Percentiles rank a stretch among this genome's conserved stretches.
Evolutionary conservation across 441 rosid species (phyloP).

Genomic region (Corymbia citriodora): DNA sequence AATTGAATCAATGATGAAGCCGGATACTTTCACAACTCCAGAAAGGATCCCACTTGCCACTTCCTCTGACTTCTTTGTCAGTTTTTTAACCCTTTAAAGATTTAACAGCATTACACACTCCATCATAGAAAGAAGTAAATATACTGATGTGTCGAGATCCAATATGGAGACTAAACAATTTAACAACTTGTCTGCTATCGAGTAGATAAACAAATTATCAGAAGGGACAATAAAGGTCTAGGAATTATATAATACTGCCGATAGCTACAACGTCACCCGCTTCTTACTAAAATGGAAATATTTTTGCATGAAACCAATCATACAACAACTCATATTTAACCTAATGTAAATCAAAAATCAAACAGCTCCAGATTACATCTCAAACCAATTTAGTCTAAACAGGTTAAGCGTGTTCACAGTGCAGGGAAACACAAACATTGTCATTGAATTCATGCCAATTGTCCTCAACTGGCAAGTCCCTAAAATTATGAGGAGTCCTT

Average conservation of each 20-base stretch:
- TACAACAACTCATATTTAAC: background rate
- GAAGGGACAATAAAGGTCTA: background rate
- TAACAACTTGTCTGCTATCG: background rate
- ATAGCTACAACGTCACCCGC: background rate
- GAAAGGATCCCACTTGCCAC: constrained; percentile 71
- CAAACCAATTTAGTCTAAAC: background rate
- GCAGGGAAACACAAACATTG: background rate
- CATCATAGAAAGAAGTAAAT: background rate
- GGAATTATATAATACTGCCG: background rate
- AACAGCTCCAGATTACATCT: background rate
- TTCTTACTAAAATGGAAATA: background rate
- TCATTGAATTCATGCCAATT: background rate
- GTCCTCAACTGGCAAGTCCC: background rate
- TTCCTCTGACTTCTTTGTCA: constrained; percentile 80
- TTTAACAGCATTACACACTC: background rate
- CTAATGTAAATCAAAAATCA: background rate
- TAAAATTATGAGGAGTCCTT: background rate
- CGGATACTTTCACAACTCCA: constrained; percentile 80
- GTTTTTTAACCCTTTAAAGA: constrained; percentile 59
- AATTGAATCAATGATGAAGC: constrained; percentile 61
- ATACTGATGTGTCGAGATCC: background rate
- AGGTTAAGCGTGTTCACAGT: background rate
- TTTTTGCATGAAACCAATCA: background rate
- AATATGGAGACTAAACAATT: background rate
- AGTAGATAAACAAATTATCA: background rate